Conservation (phyloP, 768 basidiomycete genomes). For the Suillus subaureus region DNA sequence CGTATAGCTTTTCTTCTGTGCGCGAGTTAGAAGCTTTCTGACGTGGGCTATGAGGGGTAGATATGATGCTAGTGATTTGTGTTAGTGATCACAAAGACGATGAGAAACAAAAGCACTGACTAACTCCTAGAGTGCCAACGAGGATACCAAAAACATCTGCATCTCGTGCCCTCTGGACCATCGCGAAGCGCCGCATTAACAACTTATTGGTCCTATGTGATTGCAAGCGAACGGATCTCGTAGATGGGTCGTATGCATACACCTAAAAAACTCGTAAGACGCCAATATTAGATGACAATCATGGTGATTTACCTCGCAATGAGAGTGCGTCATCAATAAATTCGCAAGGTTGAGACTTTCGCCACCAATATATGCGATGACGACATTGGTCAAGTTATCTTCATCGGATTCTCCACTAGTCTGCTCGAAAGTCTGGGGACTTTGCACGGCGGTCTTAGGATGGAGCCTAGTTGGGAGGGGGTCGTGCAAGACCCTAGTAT, state of each 20-base stretch:
- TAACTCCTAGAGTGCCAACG: constrained; percentile 90
- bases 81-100: background rate
- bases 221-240: constrained; percentile 50
- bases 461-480: constrained; percentile 32
- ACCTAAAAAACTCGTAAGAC: constrained; percentile 48
- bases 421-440: background rate
- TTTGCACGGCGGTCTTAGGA: constrained; percentile 7
- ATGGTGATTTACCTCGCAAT: constrained; percentile 50
- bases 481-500: constrained; percentile 39
- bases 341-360: constrained; percentile 85
- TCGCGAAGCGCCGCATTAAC: constrained; percentile 87
- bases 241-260: constrained; percentile 71
- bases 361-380: constrained; percentile 68
- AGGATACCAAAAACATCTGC: constrained; percentile 95
- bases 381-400: background rate
- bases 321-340: constrained; percentile 79
- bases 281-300: background rate
- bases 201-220: constrained; percentile 75
- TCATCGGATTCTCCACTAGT: constrained; percentile 7
- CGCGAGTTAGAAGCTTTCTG: constrained; percentile 63
- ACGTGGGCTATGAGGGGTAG: constrained; percentile 83
- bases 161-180: constrained; percentile 85
- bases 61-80: constrained; percentile 62
- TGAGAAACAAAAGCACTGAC: constrained; percentile 41
- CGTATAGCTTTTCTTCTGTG: constrained; percentile 91